Conservation (phyloP, 257 asterid genomes). For the Salvia splendens region DNA sequence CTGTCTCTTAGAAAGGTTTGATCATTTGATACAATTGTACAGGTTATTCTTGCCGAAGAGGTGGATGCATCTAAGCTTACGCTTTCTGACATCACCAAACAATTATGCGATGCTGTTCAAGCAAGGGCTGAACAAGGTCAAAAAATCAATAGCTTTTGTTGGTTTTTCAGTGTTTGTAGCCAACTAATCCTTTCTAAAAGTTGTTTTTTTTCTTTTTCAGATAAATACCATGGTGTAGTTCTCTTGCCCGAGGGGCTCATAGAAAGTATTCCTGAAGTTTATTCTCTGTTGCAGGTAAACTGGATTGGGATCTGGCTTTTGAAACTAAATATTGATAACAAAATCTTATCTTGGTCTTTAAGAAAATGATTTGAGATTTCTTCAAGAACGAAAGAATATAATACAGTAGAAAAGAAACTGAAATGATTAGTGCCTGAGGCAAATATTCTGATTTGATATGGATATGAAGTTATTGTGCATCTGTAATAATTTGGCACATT, state of each 20-base stretch:
- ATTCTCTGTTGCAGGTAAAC: slow-evolving; percentile 85
- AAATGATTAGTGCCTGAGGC: too few species aligned
- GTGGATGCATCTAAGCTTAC: slow-evolving; percentile 97
- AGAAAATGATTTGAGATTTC: neutral
- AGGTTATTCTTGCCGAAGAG: slow-evolving; percentile 99
- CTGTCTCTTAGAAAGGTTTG: slow-evolving; percentile 16
- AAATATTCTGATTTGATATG: too few species aligned
- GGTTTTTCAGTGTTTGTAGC: too few species aligned
- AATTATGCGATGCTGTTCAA: slow-evolving; percentile 96
- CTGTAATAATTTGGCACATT: too few species aligned
- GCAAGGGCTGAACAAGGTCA: slow-evolving; percentile 90
- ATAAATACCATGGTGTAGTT: slow-evolving; percentile 90
- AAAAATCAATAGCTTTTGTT: slow-evolving; percentile 10
- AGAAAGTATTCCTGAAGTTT: slow-evolving; percentile 94
- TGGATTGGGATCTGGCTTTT: neutral
- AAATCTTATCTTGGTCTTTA: neutral
- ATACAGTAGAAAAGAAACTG: too few species aligned
- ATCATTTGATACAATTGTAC: slow-evolving; percentile 24
- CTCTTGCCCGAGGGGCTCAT: slow-evolving; percentile 96
- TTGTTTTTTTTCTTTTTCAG: slow-evolving; percentile 44
- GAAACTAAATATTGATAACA: too few species aligned
- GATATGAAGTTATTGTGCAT: too few species aligned
- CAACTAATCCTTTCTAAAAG: slow-evolving; percentile 27
- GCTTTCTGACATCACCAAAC: slow-evolving; percentile 90
- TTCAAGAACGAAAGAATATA: neutral